phyloP scores from a whole-genome alignment of 2,329 filamentous ascomycete species.

The Cercospora nicotianae region DNA sequence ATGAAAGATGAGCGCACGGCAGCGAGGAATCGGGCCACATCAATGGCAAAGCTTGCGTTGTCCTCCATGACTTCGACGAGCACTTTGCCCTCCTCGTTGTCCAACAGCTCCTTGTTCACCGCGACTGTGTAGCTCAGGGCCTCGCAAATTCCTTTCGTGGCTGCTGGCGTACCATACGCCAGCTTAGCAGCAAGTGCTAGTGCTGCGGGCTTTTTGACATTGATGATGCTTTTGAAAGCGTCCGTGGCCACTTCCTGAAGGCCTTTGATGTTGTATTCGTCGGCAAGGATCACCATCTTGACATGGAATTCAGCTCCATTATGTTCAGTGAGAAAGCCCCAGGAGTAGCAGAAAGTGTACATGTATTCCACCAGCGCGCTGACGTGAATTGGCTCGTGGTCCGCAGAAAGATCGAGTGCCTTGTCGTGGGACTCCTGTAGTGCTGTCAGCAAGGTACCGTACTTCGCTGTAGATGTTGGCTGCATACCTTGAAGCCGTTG shows the following conservation, averaged over 20 bases:
- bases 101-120: background rate
- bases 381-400: no score
- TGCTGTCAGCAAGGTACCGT: no score
- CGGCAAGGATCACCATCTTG: background rate
- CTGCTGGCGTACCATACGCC: no score
- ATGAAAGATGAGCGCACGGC: no score
- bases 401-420: background rate
- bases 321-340: no score
- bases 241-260: background rate
- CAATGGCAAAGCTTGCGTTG: background rate
- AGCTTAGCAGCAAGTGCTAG: no score
- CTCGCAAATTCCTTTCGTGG: no score
- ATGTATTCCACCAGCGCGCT: conserved; percentile 2
- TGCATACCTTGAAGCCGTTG: background rate
- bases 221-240: no score
- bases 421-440: background rate
- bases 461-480: no score
- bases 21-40: background rate
- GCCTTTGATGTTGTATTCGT: background rate
- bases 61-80: background rate
- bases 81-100: background rate
- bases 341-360: background rate
- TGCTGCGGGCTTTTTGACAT: no score
- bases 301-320: no score
- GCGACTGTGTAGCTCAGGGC: no score